phyloP scores from a whole-genome alignment of 2,329 filamentous ascomycete genomes.

The Shiraia sp. region DNA sequence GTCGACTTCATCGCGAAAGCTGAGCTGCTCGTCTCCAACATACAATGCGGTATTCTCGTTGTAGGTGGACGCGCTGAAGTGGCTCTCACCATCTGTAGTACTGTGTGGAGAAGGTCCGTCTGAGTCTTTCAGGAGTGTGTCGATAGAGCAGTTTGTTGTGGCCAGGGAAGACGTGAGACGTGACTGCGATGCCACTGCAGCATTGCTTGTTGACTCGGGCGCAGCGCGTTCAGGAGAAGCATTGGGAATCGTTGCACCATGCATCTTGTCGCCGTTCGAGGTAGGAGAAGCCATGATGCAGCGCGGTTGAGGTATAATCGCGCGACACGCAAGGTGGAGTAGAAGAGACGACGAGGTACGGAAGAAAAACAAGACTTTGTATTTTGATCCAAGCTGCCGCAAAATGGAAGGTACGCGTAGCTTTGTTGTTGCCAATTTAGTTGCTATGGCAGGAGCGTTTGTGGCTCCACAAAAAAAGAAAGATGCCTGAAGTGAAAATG shows the following conservation, averaged over 20 bases:
- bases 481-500: background rate
- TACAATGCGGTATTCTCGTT: background rate
- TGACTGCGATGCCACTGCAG: background rate
- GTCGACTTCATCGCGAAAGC: constrained; percentile 8
- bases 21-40: background rate
- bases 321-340: too few relatives aligned
- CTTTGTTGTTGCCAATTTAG: background rate
- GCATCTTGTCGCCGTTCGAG: too few relatives aligned
- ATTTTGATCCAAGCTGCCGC: background rate
- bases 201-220: background rate
- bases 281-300: too few relatives aligned
- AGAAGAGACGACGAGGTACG: too few relatives aligned
- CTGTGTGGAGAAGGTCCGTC: background rate
- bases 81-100: background rate
- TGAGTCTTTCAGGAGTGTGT: constrained; percentile 14
- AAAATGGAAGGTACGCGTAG: background rate
- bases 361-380: background rate
- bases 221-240: too few relatives aligned
- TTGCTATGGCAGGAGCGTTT: background rate
- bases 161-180: background rate
- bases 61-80: background rate
- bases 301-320: too few relatives aligned
- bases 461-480: background rate
- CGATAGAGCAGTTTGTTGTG: constrained; percentile 15
- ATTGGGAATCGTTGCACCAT: too few relatives aligned